Percentiles rank a stretch among this genome's conserved stretches.
phyloP scores from a whole-genome alignment of 2,329 filamentous ascomycete genomes.

The Colletotrichum viniferum region DNA sequence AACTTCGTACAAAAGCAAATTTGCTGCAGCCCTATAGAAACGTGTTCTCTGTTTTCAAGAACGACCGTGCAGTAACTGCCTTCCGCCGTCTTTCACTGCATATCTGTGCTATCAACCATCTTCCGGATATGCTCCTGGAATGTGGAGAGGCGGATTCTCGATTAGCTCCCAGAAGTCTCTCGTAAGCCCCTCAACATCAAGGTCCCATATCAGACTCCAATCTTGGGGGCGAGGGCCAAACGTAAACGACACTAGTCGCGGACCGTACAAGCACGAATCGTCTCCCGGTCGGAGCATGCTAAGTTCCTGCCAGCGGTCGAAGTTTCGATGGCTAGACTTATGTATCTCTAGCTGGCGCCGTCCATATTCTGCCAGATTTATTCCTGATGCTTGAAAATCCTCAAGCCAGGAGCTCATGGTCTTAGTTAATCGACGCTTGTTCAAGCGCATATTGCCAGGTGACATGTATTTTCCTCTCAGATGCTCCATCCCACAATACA shows the following conservation, averaged over 20 bases:
- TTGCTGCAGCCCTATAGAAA: too few relatives aligned
- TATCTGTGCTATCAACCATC: too few relatives aligned
- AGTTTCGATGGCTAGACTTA: rapidly evolving
- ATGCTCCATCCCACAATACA: too few relatives aligned
- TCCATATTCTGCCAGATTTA: background rate
- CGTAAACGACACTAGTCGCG: background rate
- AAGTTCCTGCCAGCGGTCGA: rapidly evolving
- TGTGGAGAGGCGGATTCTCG: background rate
- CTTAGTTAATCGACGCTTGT: background rate
- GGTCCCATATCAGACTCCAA: background rate
- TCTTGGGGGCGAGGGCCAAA: background rate
- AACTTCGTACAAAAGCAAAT: too few relatives aligned
- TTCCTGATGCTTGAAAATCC: too few relatives aligned
- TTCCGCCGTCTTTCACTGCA: too few relatives aligned
- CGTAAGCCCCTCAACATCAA: background rate
- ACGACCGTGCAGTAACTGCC: too few relatives aligned
- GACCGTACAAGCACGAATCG: background rate
- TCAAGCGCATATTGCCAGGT: too few relatives aligned
- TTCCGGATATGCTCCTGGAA: background rate
- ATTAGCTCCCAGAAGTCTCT: constrained; percentile 1
- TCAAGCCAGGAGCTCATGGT: too few relatives aligned
- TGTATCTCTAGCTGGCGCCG: background rate
- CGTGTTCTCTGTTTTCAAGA: too few relatives aligned
- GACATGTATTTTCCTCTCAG: too few relatives aligned
- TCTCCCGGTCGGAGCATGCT: rapidly evolving